A percentile compares a stretch with the other conserved stretches of the same genome.
These are phyloP conservation scores for Tylopilus felleus DNA, from an alignment of 768 basidiomycete species.

Conservation along the genomic window DNA sequence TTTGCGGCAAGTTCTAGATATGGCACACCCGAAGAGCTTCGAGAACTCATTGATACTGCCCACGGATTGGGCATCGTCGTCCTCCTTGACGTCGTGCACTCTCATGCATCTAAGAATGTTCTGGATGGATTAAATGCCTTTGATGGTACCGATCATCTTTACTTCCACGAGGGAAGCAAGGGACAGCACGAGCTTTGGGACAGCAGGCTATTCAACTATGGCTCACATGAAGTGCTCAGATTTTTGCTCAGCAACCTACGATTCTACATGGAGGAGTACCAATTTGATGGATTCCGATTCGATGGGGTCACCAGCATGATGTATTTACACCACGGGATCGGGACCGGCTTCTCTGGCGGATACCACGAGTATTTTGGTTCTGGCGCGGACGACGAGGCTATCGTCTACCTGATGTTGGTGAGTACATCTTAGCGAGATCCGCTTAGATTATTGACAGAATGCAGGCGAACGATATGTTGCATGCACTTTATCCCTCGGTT, in stretches of 20 bases:
- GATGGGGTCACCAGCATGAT: slow-evolving; percentile 99
- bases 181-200: slow-evolving; percentile 98
- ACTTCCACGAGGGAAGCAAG: slow-evolving; percentile 92
- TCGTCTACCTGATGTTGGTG: slow-evolving; percentile 97
- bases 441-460: slow-evolving; percentile 6
- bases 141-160: slow-evolving; percentile 95
- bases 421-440: slow-evolving; percentile 29
- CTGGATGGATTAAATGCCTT: slow-evolving; percentile 94
- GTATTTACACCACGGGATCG: slow-evolving; percentile 98
- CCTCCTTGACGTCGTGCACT: slow-evolving; percentile 95
- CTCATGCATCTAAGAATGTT: slow-evolving; percentile 97
- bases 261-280: slow-evolving; percentile 93
- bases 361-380: slow-evolving; percentile 98
- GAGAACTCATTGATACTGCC: slow-evolving; percentile 91
- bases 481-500: slow-evolving; percentile 69
- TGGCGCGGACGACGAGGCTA: slow-evolving; percentile 78
- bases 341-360: slow-evolving; percentile 94
- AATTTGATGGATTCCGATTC: slow-evolving; percentile 97
- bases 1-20: slow-evolving; percentile 97
- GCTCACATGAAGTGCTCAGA: slow-evolving; percentile 87
- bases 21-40: slow-evolving; percentile 92
- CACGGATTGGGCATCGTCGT: slow-evolving; percentile 92
- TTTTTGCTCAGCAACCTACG: slow-evolving; percentile 95
- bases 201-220: slow-evolving; percentile 96
- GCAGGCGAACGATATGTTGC: slow-evolving; percentile 91